Conservation (phyloP, 305 asterid species). For the Plantago rigida region DNA sequence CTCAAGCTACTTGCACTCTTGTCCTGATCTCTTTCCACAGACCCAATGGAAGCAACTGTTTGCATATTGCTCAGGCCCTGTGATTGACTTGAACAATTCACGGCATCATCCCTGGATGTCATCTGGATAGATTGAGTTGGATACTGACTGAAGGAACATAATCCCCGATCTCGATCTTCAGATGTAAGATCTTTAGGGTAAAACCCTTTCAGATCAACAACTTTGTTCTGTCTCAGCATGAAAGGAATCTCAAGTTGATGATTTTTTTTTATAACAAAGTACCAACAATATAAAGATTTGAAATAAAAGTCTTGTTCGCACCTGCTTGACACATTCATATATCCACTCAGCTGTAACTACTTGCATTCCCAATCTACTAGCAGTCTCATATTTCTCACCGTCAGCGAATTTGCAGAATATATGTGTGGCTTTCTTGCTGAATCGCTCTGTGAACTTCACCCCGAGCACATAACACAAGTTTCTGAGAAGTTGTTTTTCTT, state of each 20-base stretch:
- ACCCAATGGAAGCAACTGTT: constrained; percentile 29
- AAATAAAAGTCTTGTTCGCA: constrained; percentile 24
- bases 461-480: constrained; percentile 82
- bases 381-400: constrained; percentile 78
- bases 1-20: constrained; percentile 28
- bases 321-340: constrained; percentile 74
- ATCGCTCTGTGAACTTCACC: constrained; percentile 51
- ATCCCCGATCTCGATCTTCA: constrained; percentile 59
- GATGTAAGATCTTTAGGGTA: constrained; percentile 59
- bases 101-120: constrained; percentile 38
- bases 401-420: constrained; percentile 60
- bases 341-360: constrained; percentile 79
- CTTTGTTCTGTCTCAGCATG: constrained; percentile 59
- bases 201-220: constrained; percentile 55
- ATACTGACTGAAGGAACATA: constrained; percentile 57
- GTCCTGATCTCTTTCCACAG: constrained; percentile 29
- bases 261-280: constrained; percentile 18
- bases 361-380: constrained; percentile 68
- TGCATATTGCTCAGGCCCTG: constrained; percentile 37
- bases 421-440: constrained; percentile 68
- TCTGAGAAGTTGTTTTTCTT: constrained; percentile 63
- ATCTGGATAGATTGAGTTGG: constrained; percentile 53
- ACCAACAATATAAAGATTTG: constrained; percentile 24
- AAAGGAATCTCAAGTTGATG: constrained; percentile 24
- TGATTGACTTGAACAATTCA: constrained; percentile 45